Base-by-base conservation (phyloP, 2,329 filamentous ascomycete genomes). In the Sclerotinia trifoliorum region DNA sequence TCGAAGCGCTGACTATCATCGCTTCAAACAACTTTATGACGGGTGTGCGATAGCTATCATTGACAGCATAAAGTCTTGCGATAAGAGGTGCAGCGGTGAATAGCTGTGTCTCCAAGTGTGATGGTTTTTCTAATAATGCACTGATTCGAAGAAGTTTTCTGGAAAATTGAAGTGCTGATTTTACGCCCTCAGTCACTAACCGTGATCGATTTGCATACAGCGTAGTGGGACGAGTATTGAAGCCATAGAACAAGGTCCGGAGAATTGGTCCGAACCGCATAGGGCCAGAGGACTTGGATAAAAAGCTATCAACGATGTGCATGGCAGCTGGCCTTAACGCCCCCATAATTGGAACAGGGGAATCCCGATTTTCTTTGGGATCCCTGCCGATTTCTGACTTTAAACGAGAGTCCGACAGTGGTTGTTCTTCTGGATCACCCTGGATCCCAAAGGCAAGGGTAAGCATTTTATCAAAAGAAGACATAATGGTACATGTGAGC, bases 81-180 rank as follows among this genome's bases (percentile, higher is more conserved):
- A 97, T 80, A 48, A 94, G 82, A 1, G 92, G 91, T 1, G 91
- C 88, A 24, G 88, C 87, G 77, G 94, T 93, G 81, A 96, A 96
- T 1, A 97, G 80, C 73, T 94, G 91, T 11, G 85, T 85, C 77
- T 96, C 91, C 10, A 96, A 82, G 66, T 88, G 84, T 57, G 86
- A 86, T 21, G 89, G 83, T 58, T 83, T 84, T 52, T 88, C 85
- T 32, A 90, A 81, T 56, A 90, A 82, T 71, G 86, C 86, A 10
- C 90, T 87, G 57, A 90, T 85, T 69, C 89, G 87, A n/a, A 95
- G 82, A 46, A 96, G 81, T 10, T 84, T 88, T 24, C 87, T 88
- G 2, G 88, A 87, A 64, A 96, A 87, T 21, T 81, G 80, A 13
- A 96, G 80, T 0, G 89, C 86, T 0, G 87, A 83, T 21, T 81